These are phyloP conservation scores for Ogataea paradorogensis DNA, from an alignment of 805 yeast genomes.

Conservation along the genomic window DNA sequence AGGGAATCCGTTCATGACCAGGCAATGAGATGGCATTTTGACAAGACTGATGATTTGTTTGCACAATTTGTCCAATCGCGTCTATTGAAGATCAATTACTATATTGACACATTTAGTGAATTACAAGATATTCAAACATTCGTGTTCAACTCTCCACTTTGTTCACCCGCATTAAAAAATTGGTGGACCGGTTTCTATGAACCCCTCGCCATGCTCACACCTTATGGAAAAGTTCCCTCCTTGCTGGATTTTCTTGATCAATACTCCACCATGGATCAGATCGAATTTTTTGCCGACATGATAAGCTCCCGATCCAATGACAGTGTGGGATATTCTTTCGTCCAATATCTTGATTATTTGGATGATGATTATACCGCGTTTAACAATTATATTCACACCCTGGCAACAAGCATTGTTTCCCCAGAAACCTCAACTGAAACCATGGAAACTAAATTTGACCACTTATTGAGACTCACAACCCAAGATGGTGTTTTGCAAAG, in stretches of 20 bases:
- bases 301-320: slow-evolving; percentile 3
- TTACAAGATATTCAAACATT: neutral
- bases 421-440: neutral
- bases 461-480: slow-evolving; percentile 20
- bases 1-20: neutral
- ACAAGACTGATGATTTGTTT: slow-evolving; percentile 7
- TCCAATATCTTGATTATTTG: neutral
- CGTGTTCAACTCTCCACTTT: neutral
- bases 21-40: slow-evolving; percentile 9
- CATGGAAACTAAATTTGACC: slow-evolving; percentile 9
- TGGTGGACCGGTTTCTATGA: slow-evolving; percentile 26
- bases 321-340: neutral
- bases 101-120: slow-evolving; percentile 10
- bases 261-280: slow-evolving; percentile 18
- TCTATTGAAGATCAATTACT: slow-evolving; percentile 18
- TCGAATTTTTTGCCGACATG: slow-evolving; percentile 18
- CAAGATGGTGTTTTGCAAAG: slow-evolving; percentile 19
- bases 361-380: slow-evolving; percentile 1
- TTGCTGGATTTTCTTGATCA: slow-evolving; percentile 23
- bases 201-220: slow-evolving; percentile 22
- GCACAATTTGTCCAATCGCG: slow-evolving; percentile 22
- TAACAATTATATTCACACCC: slow-evolving; percentile 21
- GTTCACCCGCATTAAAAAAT: slow-evolving; percentile 7
- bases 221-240: slow-evolving; percentile 10
- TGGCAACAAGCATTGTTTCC: slow-evolving; percentile 14